phyloP scores from a whole-genome alignment of 768 basidiomycete genomes.

The Pulveroboletus sp. region DNA sequence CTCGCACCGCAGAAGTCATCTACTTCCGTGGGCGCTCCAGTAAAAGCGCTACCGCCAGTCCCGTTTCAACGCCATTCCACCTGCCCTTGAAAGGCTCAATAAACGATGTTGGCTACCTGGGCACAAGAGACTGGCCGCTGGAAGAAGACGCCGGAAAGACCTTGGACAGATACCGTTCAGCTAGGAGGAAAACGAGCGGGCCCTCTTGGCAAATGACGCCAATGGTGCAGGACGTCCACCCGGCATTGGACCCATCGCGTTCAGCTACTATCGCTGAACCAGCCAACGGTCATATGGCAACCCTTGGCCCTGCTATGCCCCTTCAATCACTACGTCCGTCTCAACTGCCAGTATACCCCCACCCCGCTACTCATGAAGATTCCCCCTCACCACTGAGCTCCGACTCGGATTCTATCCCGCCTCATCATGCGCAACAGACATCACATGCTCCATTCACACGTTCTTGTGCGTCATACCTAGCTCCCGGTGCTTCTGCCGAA shows the following conservation, averaged over 20 bases:
- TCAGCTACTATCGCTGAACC: constrained; percentile 14
- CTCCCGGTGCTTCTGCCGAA: constrained; percentile 25
- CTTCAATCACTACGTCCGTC: constrained; percentile 41
- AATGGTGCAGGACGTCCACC: constrained; percentile 32
- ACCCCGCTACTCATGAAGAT: constrained; percentile 45
- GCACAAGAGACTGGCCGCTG: constrained; percentile 34
- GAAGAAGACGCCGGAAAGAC: constrained; percentile 26
- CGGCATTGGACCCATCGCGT: constrained; percentile 13
- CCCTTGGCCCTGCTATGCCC: constrained; percentile 20
- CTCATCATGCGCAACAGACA: constrained; percentile 28
- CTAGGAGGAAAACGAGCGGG: constrained; percentile 48
- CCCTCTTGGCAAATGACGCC: constrained; percentile 53
- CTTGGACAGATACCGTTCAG: constrained; percentile 24
- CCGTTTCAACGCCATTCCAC: constrained; percentile 44
- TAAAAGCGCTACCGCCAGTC: constrained; percentile 69
- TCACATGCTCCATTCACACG: constrained; percentile 25
- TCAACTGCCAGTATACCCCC: constrained; percentile 31
- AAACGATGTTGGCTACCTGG: constrained; percentile 41
- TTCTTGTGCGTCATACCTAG: constrained; percentile 24
- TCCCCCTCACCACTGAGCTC: constrained; percentile 69
- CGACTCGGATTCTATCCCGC: constrained; percentile 47
- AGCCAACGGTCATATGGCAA: constrained; percentile 12
- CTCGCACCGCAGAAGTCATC: constrained; percentile 44
- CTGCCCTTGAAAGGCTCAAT: constrained; percentile 17
- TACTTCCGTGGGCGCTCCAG: constrained; percentile 37